Conservation (phyloP, 306 rosid genomes). For the Vachellia collinsii region DNA sequence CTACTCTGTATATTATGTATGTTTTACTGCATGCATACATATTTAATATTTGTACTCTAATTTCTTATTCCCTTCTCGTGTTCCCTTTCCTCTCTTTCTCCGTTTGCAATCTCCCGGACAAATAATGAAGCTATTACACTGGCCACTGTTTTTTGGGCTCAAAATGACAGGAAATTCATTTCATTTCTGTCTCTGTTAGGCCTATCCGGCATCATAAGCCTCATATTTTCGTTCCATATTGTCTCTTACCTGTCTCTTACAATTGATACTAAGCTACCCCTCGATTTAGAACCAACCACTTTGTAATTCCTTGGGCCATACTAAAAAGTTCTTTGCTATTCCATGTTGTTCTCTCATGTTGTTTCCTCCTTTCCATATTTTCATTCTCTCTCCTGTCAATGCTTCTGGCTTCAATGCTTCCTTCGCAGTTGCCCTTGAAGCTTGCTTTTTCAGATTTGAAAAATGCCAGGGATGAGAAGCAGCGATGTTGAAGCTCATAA, state of each 20-base stretch:
- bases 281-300: conserved; percentile 54
- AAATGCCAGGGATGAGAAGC: conserved; percentile 62
- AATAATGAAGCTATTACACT: conserved; percentile 59
- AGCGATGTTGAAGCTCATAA: conserved; percentile 40
- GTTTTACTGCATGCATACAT: conserved; percentile 9
- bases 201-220: conserved; percentile 61
- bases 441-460: conserved; percentile 66
- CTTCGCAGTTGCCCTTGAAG: conserved; percentile 80
- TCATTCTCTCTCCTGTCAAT: conserved; percentile 66
- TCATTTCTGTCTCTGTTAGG: conserved; percentile 43
- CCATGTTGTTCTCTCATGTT: conserved; percentile 72
- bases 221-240: conserved; percentile 37
- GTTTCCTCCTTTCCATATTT: conserved; percentile 77
- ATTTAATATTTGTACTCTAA: conserved; percentile 38
- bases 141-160: conserved; percentile 51
- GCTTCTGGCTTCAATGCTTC: conserved; percentile 80
- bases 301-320: conserved; percentile 65
- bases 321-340: conserved; percentile 62
- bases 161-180: conserved; percentile 50
- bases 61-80: conserved; percentile 57
- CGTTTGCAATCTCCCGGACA: conserved; percentile 52
- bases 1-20: neutral
- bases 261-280: conserved; percentile 51
- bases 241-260: conserved; percentile 50
- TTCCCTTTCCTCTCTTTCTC: conserved; percentile 41